These are phyloP conservation scores for Fusarium haematococcum DNA, from an alignment of 2,329 filamentous ascomycete genomes.

Conservation along the genomic window DNA sequence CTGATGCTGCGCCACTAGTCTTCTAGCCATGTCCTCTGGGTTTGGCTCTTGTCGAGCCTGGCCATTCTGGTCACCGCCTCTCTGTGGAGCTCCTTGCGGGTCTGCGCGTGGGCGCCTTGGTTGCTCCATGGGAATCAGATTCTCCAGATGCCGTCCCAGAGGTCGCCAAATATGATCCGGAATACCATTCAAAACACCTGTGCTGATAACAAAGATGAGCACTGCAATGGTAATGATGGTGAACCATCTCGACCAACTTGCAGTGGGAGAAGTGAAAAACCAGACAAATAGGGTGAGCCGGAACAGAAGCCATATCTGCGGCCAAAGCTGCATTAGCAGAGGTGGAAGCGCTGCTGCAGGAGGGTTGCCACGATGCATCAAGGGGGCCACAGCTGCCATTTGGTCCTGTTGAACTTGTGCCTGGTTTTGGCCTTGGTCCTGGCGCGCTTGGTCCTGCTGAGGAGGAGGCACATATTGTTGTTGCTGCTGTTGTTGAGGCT, in stretches of 20 bases:
- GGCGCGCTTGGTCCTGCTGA: slow-evolving; percentile 43
- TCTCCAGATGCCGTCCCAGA: slow-evolving; percentile 69
- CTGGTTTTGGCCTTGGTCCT: slow-evolving; percentile 30
- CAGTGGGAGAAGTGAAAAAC: slow-evolving; percentile 71
- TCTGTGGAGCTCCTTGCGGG: slow-evolving; percentile 29
- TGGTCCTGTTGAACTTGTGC: slow-evolving; percentile 41
- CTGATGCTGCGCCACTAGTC: slow-evolving; percentile 60
- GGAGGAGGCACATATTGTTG: slow-evolving; percentile 35
- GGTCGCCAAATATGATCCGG: slow-evolving; percentile 68
- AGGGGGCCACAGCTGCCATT: slow-evolving; percentile 36
- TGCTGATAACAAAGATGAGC: slow-evolving; percentile 69
- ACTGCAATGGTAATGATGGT: slow-evolving; percentile 66
- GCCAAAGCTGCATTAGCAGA: slow-evolving; percentile 58
- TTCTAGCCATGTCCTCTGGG: slow-evolving; percentile 65
- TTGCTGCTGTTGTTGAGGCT: slow-evolving; percentile 30
- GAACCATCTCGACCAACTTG: slow-evolving; percentile 70
- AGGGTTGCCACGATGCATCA: slow-evolving; percentile 56
- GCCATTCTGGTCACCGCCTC: slow-evolving; percentile 25
- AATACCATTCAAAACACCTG: slow-evolving; percentile 67
- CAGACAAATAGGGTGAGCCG: slow-evolving; percentile 71
- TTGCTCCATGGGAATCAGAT: slow-evolving; percentile 66
- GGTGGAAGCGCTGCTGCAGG: slow-evolving; percentile 48
- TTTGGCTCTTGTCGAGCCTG: slow-evolving; percentile 51
- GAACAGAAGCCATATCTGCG: slow-evolving; percentile 72
- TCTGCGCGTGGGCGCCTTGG: slow-evolving; percentile 32